These are phyloP conservation scores for Beauveria sp. DNA, from an alignment of 2,329 filamentous ascomycete species.

Conservation along the genomic window DNA sequence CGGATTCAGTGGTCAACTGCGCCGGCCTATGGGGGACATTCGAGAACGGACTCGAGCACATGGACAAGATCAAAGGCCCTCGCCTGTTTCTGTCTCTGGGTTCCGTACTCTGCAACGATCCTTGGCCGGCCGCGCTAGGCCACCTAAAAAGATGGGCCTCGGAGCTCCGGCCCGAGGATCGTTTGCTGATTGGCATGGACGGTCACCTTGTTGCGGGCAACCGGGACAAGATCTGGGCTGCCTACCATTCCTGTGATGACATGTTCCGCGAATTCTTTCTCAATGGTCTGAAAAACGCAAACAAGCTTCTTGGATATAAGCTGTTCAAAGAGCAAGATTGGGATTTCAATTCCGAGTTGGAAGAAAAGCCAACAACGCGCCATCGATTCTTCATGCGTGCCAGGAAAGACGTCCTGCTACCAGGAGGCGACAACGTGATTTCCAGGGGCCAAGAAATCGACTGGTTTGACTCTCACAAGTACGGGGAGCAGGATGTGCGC, in stretches of 20 bases:
- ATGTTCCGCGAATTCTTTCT: slow-evolving; percentile 30
- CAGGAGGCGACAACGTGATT: slow-evolving; percentile 20
- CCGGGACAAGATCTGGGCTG: slow-evolving; percentile 31
- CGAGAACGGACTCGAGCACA: slow-evolving; percentile 26
- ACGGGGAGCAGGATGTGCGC: slow-evolving; percentile 27
- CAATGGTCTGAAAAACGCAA: slow-evolving; percentile 32
- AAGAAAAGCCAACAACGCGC: slow-evolving; percentile 28
- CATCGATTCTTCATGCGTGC: slow-evolving; percentile 34
- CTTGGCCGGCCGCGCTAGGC: slow-evolving; percentile 26
- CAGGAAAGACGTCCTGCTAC: slow-evolving; percentile 24
- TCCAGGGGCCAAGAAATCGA: slow-evolving; percentile 29
- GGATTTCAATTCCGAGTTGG: slow-evolving; percentile 29
- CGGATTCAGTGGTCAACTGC: slow-evolving; percentile 24
- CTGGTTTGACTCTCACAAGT: slow-evolving; percentile 39
- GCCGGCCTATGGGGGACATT: slow-evolving; percentile 35
- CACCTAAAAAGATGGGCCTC: slow-evolving; percentile 30
- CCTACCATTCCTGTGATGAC: slow-evolving; percentile 31
- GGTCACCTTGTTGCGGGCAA: slow-evolving; percentile 27
- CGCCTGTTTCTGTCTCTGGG: slow-evolving; percentile 34
- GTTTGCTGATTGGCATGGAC: slow-evolving; percentile 35
- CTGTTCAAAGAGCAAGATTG: slow-evolving; percentile 31
- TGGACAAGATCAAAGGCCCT: slow-evolving; percentile 22
- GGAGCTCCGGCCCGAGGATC: slow-evolving; percentile 27
- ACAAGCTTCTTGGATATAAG: slow-evolving; percentile 26
- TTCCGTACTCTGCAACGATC: slow-evolving; percentile 35